Base-by-base conservation (phyloP, 2,329 filamentous ascomycete species). In the Phyllosticta citribraziliensis region DNA sequence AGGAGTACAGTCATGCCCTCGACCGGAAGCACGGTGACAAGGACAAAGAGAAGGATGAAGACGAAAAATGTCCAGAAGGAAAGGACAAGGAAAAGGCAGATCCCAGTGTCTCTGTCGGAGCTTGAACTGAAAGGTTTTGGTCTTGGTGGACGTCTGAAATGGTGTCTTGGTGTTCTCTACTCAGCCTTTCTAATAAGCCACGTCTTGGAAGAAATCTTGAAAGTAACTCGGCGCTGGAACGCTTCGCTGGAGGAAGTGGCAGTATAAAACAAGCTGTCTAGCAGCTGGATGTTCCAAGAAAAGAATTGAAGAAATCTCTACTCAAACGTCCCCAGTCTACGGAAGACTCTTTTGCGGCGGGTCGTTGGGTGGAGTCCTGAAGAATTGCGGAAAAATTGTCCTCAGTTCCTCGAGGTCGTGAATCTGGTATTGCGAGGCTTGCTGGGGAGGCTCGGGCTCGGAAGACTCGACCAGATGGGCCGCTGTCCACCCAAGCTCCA, bases 391-490 rank as follows among this genome's bases (percentile, higher is more conserved):
- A 66, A 93, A 97, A 11, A 88, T 74, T 0, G 76, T 76, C 54
- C 88, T 84, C 62, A 99, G 76, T 69, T 97, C 88, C 65, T 88
- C 80, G 27, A 99, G 76, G 69, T 85, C 82, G 53, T 82, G 80
- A 65, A 99, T 88, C 70, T 92, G 87, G 72, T 88, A 84, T 67
- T 89, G 83, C 47, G 87, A 87, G 4, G 88, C 87, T 63, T 82
- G 84, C 5, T 78, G 80, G 22, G 75, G 73, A 1, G 91, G 92
- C 10, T 81, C 72, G 17, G 82, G 76, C 35, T 91, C 79, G 6
- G 82, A 83, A 40, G 89, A 85, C 71, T 97, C 94, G 5, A 97
- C 85, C 22, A 97, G 81, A 74, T 97, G 94, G 5, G 84, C 88
- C 0, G 88, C 85, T 12, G 84, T 89, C 94, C 94, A 99, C 20